phyloP scores from a whole-genome alignment of 768 basidiomycete species.

The Crepidotus variabilis region DNA sequence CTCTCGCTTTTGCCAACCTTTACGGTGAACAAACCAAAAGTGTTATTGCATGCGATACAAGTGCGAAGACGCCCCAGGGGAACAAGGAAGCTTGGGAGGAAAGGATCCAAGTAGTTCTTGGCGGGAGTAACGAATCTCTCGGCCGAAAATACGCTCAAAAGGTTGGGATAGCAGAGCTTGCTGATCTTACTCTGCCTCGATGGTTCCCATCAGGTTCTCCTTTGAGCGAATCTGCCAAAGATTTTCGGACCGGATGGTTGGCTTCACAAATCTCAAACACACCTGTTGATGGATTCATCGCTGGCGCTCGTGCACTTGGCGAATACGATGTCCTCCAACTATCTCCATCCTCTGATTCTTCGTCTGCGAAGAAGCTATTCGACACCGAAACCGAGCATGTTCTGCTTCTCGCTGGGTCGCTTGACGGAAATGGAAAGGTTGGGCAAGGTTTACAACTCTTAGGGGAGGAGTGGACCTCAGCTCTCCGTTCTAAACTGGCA shows the following conservation, averaged over 20 bases:
- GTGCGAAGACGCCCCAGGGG: slow-evolving; percentile 37
- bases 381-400: slow-evolving; percentile 23
- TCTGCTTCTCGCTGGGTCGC: slow-evolving; percentile 41
- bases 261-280: slow-evolving; percentile 36
- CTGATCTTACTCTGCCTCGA: slow-evolving; percentile 33
- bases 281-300: slow-evolving; percentile 37
- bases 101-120: slow-evolving; percentile 34
- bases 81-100: slow-evolving; percentile 49
- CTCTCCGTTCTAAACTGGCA: slow-evolving; percentile 7
- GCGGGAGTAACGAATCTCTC: slow-evolving; percentile 8
- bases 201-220: slow-evolving; percentile 28
- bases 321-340: slow-evolving; percentile 33
- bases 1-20: slow-evolving; percentile 41
- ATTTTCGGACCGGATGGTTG: slow-evolving; percentile 23
- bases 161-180: slow-evolving; percentile 24
- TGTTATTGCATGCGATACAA: slow-evolving; percentile 48
- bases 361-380: slow-evolving; percentile 14
- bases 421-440: slow-evolving; percentile 48
- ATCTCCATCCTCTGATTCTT: neutral
- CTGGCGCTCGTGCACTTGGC: slow-evolving; percentile 42
- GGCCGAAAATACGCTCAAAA: slow-evolving; percentile 7
- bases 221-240: slow-evolving; percentile 3
- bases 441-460: slow-evolving; percentile 33
- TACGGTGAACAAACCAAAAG: slow-evolving; percentile 31
- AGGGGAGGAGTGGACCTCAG: slow-evolving; percentile 27